Conservation (phyloP, 768 basidiomycete species). For the Vararia minispora region DNA sequence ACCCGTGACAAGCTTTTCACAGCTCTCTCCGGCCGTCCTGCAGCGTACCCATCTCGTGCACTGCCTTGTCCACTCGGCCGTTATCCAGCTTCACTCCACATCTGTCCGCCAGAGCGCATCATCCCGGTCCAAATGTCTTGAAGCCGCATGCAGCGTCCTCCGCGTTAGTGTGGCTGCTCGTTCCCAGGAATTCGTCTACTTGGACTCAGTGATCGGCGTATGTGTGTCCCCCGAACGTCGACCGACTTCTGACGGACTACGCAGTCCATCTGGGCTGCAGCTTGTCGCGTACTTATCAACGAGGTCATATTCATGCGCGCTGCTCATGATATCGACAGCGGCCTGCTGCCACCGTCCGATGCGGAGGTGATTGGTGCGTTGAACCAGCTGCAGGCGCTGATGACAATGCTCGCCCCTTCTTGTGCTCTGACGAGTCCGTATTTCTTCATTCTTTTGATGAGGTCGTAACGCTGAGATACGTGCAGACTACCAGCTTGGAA, state of each 20-base stretch:
- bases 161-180: constrained; percentile 5
- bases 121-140: constrained; percentile 12
- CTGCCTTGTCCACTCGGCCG: constrained; percentile 18
- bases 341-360: constrained; percentile 4
- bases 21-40: constrained; percentile 9
- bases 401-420: constrained; percentile 5
- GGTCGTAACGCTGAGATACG: background rate
- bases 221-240: background rate
- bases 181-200: constrained; percentile 2
- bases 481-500: constrained; percentile 9
- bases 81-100: constrained; percentile 20
- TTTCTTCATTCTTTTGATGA: too few species aligned
- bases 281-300: constrained; percentile 11
- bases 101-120: constrained; percentile 11
- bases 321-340: constrained; percentile 3
- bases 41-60: constrained; percentile 17
- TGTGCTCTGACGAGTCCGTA: constrained; percentile 10
- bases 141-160: constrained; percentile 8
- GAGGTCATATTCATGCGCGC: constrained; percentile 10
- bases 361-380: constrained; percentile 7
- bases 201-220: constrained; percentile 8
- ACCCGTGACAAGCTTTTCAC: constrained; percentile 10
- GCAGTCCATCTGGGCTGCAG: constrained; percentile 10
- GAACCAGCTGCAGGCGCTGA: constrained; percentile 8
- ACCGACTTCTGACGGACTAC: too few species aligned